Percentiles rank a stretch among this genome's conserved stretches.
phyloP scores from a whole-genome alignment of 495 filamentous ascomycete species.

The Hypoxylon lenormandii region DNA sequence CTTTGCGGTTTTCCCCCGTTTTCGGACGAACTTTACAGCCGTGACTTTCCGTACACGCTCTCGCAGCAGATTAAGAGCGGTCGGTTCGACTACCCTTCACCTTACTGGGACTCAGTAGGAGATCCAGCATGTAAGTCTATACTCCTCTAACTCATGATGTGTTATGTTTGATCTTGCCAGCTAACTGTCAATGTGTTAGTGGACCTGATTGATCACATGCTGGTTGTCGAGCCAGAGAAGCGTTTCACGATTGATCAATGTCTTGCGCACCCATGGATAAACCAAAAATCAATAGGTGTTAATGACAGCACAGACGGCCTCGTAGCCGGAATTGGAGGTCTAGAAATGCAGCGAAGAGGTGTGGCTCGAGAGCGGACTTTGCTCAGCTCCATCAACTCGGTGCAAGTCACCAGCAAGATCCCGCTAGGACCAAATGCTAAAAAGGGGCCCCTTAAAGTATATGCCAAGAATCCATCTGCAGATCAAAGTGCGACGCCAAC shows the following conservation, averaged over 20 bases:
- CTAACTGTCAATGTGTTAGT: slow-evolving; percentile 59
- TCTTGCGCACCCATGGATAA: slow-evolving; percentile 91
- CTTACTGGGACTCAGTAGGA: slow-evolving; percentile 95
- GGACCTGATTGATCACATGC: slow-evolving; percentile 95
- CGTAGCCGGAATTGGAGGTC: slow-evolving; percentile 78
- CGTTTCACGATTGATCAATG: slow-evolving; percentile 90
- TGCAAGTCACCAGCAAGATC: slow-evolving; percentile 73
- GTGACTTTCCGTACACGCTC: slow-evolving; percentile 83
- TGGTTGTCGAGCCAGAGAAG: slow-evolving; percentile 83
- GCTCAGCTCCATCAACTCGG: slow-evolving; percentile 82
- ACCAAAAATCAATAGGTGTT: slow-evolving; percentile 62
- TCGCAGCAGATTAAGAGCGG: slow-evolving; percentile 91
- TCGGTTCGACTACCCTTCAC: slow-evolving; percentile 92
- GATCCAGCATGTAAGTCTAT: slow-evolving; percentile 74
- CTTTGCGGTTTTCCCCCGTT: slow-evolving; percentile 98
- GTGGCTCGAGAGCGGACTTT: slow-evolving; percentile 84
- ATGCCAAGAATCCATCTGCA: slow-evolving; percentile 74
- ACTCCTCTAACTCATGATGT: background rate
- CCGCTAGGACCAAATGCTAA: slow-evolving; percentile 63
- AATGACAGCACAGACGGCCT: slow-evolving; percentile 94
- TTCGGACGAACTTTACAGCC: slow-evolving; percentile 87
- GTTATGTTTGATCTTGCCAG: background rate
- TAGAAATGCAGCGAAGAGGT: slow-evolving; percentile 88
- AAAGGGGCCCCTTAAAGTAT: slow-evolving; percentile 76
- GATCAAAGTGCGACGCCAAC: slow-evolving; percentile 42